Evolutionary conservation across 805 yeast species (phyloP).

Genomic region (Kurtzmaniella fragi): DNA sequence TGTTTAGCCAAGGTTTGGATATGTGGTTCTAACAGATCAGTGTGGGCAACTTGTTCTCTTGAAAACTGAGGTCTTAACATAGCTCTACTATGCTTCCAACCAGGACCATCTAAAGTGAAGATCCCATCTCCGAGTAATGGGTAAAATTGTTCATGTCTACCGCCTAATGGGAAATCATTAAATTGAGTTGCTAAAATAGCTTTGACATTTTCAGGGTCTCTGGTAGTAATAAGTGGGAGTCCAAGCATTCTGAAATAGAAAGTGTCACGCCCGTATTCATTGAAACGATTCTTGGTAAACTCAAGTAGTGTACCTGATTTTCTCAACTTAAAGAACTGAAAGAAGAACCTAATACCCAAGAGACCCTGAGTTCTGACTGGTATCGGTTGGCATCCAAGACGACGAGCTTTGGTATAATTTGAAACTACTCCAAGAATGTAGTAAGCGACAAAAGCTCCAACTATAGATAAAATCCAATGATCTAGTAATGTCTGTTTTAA

Average conservation of each 20-base stretch:
- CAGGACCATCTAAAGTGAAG: constrained; percentile 37
- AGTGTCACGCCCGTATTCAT: constrained; percentile 5
- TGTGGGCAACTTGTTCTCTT: constrained; percentile 39
- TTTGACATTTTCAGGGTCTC: constrained; percentile 38
- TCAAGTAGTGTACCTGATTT: constrained; percentile 17
- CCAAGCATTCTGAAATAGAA: constrained; percentile 14
- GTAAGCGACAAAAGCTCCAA: too few relatives aligned
- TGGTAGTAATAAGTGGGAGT: constrained; percentile 17
- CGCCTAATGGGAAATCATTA: constrained; percentile 35
- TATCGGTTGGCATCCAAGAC: too few relatives aligned
- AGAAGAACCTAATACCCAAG: constrained; percentile 15
- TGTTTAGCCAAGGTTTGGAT: constrained; percentile 30
- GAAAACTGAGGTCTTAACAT: constrained; percentile 43
- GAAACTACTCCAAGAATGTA: too few relatives aligned
- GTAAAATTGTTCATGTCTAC: constrained; percentile 30
- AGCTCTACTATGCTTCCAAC: constrained; percentile 40
- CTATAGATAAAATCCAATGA: too few relatives aligned
- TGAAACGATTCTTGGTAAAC: constrained; percentile 10
- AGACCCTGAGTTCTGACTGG: constrained; percentile 3
- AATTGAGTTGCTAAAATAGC: constrained; percentile 40
- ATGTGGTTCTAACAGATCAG: constrained; percentile 35
- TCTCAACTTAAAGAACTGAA: constrained; percentile 8
- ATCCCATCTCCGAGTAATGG: constrained; percentile 41
- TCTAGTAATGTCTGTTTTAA: too few relatives aligned
- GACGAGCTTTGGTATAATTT: too few relatives aligned